phyloP scores from a whole-genome alignment of 192 early-diverging fungal species.

The Entomortierella beljakovae region DNA sequence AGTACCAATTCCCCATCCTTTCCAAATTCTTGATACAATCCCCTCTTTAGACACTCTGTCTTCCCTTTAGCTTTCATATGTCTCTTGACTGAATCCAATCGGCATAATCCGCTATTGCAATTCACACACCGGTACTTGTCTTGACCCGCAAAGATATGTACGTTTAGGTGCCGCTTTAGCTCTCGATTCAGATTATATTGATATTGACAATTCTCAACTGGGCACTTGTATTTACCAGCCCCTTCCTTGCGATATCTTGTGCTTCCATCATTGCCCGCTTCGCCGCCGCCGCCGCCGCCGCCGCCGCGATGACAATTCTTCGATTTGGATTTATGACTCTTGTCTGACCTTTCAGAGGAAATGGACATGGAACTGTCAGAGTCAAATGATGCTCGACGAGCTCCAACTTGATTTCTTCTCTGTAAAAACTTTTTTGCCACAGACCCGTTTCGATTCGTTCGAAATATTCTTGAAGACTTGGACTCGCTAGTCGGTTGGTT shows the following conservation, averaged over 20 bases:
- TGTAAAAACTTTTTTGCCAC: neutral
- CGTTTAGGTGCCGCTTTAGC: constrained; percentile 41
- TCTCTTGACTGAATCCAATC: constrained; percentile 46
- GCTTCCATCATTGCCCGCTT: neutral
- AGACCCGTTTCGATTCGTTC: neutral
- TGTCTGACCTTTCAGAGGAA: too few relatives aligned
- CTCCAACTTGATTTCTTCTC: neutral
- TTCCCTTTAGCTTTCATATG: constrained; percentile 57
- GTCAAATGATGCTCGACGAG: neutral
- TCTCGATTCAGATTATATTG: constrained; percentile 43
- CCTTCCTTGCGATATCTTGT: constrained; percentile 31
- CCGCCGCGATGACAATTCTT: too few relatives aligned
- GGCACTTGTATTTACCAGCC: constrained; percentile 25
- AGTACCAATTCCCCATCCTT: constrained; percentile 20
- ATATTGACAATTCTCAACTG: constrained; percentile 25
- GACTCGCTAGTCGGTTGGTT: neutral
- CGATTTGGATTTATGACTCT: too few relatives aligned
- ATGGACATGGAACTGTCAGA: constrained; percentile 6
- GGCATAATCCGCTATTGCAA: constrained; percentile 38
- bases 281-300: neutral
- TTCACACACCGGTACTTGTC: constrained; percentile 46
- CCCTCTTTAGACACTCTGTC: constrained; percentile 26
- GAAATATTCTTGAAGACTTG: neutral
- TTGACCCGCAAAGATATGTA: constrained; percentile 39
- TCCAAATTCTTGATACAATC: constrained; percentile 35